Conservation (phyloP, 164 flowering plant species). For the Stephania yunnanensis region DNA sequence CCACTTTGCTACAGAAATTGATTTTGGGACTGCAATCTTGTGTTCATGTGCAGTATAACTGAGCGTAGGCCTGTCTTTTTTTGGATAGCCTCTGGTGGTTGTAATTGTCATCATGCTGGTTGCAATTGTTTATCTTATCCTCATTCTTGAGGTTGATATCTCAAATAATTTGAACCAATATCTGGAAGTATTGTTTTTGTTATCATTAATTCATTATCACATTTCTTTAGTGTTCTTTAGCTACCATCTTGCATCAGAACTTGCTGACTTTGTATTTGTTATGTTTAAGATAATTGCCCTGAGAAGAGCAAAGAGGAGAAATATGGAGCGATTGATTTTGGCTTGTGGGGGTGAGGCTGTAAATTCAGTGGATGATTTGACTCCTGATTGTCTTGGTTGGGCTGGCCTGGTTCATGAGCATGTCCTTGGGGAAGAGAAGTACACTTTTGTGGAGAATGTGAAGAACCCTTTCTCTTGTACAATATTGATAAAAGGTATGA, state of each 20-base stretch:
- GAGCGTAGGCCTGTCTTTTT: too few species aligned
- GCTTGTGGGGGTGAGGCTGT: constrained; percentile 99
- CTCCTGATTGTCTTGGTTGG: constrained; percentile 96
- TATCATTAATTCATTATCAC: neutral
- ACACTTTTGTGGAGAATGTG: constrained; percentile 93
- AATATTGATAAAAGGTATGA: constrained; percentile 82
- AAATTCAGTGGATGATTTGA: constrained; percentile 85
- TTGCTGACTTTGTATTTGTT: neutral
- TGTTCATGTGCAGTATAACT: too few species aligned
- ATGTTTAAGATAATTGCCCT: constrained; percentile 72
- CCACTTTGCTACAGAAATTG: neutral
- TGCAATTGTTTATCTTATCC: neutral
- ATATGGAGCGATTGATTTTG: constrained; percentile 89
- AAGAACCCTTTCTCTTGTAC: constrained; percentile 93
- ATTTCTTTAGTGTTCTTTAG: neutral
- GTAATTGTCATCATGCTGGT: neutral
- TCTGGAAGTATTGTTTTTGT: neutral
- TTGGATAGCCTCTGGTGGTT: neutral
- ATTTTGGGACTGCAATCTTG: neutral
- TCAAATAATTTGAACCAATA: neutral
- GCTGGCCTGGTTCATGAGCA: constrained; percentile 99
- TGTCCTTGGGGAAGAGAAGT: constrained; percentile 92
- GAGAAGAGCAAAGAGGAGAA: constrained; percentile 94
- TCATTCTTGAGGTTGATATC: neutral
- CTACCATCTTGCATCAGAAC: neutral